Evolutionary conservation across 345 rosid genomes (phyloP), one percentile per base, ranked within the genome.

Genomic region (Excoecaria cochinchinensis): DNA sequence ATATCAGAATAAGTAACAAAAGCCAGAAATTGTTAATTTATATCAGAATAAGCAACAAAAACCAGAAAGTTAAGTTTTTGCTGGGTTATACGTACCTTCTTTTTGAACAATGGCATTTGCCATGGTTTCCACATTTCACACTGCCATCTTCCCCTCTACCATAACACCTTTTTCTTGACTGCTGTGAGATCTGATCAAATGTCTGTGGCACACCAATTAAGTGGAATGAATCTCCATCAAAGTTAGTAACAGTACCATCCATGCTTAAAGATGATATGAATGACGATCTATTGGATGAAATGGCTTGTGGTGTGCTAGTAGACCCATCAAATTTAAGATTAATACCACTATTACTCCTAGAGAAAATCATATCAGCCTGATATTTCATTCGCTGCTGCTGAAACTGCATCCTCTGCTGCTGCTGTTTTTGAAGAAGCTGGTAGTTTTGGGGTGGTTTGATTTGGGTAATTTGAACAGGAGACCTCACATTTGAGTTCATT

Each of bases 41-140:
- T 6, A 24, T 3, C 38, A 65, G 14, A 59, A 58, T 14, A 16
- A 38, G 14, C 48, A 19, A 70, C 11, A 31, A 55, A 59, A 4
- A 14, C 14, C 16, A 25, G 13, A 71, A 22, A 17, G 4, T 6
- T 4, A 39, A 19, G 62, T 42, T 39, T 63, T 40, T 22, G 17
- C 44, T 12, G 31, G 2, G 31, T 63, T 78, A 21, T 15, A n/a
- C n/a, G n/a, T n/a, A 91, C 97, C 97, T 88, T 74, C 86, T 90
- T 87, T 88, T 91, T 67, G 97, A 88, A 78, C 97, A 91, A 68
- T 90, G 94, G 51, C 97, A 91, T 85, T 86, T 91, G 71, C 94
- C 84, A 52, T 84, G 48, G 38, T 74, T 78, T 46, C 86, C 85
- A 38, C 97, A 90, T 85, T 90, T 90, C 74, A 83, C 44, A 79